Base-by-base conservation (phyloP, 805 yeast genomes). In the Yamadazyma tumulicola region DNA sequence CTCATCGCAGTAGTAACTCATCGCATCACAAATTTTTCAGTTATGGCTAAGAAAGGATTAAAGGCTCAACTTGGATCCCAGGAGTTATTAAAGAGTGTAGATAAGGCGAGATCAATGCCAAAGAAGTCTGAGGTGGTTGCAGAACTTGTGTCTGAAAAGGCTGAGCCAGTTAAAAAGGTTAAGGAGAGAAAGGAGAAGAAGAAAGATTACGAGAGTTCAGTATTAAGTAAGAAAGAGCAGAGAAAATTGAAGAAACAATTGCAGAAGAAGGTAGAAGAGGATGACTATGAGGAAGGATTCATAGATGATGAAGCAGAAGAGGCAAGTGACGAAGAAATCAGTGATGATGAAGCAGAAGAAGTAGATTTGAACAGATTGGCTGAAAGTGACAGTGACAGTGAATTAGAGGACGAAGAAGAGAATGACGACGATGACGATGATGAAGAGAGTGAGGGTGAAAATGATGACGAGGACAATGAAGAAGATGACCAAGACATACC, bases 401-500 rank as follows among this genome's bases (percentile, higher is more conserved):
- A 50, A 2, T 48, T 43, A 2, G 74, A 66, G n/a, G 74, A 61
- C 3, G 75, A 62, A 4, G 74, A 58, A 4, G 75, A 61, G 2
- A 74, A 59, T 2, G 73, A 59, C 4, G 74, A 67, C 2, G 77
- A 69, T 5, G 77, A 72, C 4, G 77, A 68, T 1, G 75, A 66
- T 7, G 45, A 29, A 79, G 77, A 72, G 3, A 77, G 68, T 1
- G 84, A 76, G 27, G 74, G 60, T 3, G 76, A 61, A 2, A 74
- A 61, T 2, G 74, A 59, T 4, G 75, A 68, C 3, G 78, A 69
- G 8, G 77, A 72, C 5, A 77, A 69, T 1, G 76, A 65, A 7
- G 79, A 70, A 11, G 79, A 72, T 25, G 80, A 72, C 29, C 80
- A 73, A 19, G 84, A 75, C 48, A 74, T 89, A 29, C 84, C 96